These are phyloP conservation scores for Corylus americana DNA, from an alignment of 306 rosid species.

Conservation along the genomic window DNA sequence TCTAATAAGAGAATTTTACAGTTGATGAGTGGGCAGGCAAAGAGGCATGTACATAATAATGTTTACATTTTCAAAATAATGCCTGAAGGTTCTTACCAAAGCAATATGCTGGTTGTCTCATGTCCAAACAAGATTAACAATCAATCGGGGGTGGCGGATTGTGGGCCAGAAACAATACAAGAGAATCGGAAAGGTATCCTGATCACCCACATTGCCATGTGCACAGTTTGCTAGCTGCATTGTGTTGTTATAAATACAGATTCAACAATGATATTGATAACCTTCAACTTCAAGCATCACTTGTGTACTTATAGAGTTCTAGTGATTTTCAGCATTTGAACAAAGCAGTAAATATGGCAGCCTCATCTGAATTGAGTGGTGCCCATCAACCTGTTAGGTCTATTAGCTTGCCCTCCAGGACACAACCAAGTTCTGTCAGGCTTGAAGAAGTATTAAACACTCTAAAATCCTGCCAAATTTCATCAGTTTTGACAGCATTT, in stretches of 20 bases:
- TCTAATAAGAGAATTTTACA: conserved; percentile 14
- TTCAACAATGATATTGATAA: conserved; percentile 8
- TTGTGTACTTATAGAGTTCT: conserved; percentile 4
- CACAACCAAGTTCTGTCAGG: conserved; percentile 47
- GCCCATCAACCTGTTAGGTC: conserved; percentile 65
- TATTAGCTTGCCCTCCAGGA: conserved; percentile 74
- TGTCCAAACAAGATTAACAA: conserved; percentile 32
- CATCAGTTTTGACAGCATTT: conserved; percentile 23
- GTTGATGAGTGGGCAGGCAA: conserved; percentile 24
- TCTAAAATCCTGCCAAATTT: conserved; percentile 39
- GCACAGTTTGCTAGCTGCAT: conserved; percentile 6
- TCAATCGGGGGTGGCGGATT: conserved; percentile 17
- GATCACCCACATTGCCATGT: conserved; percentile 40
- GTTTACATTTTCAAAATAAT: conserved; percentile 22
- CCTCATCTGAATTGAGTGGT: conserved; percentile 16
- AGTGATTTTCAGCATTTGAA: not conserved
- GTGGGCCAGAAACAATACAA: conserved; percentile 36
- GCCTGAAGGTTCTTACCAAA: conserved; percentile 20
- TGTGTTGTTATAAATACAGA: conserved; percentile 38
- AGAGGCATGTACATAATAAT: conserved; percentile 28
- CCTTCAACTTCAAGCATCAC: conserved; percentile 30
- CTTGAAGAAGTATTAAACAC: conserved; percentile 49
- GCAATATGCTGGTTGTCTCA: conserved; percentile 20
- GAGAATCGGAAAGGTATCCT: conserved; percentile 32
- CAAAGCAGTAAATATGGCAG: conserved; percentile 36